Base-by-base conservation (phyloP, 768 basidiomycete species). In the Suillus subalutaceus region DNA sequence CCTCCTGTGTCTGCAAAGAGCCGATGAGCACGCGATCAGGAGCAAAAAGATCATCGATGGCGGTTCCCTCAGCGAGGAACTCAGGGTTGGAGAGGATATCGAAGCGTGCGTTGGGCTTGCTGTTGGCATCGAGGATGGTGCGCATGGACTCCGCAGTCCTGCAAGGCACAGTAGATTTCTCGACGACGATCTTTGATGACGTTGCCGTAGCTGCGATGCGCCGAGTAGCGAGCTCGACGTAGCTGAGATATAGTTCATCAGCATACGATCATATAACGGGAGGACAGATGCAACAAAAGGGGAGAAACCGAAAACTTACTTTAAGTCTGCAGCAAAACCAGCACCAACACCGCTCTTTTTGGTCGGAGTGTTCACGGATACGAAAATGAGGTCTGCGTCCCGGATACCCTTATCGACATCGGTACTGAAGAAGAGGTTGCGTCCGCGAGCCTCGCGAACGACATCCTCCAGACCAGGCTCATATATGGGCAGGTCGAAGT, bases 41-140 rank as follows among this genome's bases (percentile, higher is more conserved):
- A 20, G 74, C 78, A 78, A 93, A 87, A 37, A 99, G 88, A 78
- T 99, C 97, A 58, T 65, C 72, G 74, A 99, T 96, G 63, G 97
- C 97, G 43, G 97, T 98, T 69, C 97, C 97, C 80, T 99, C 97
- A 8, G 97, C 97, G 57, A 99, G 85, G 84, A 99, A 99, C 78
- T 99, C 97, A 65, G 97, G 97, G 83, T 99, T 99, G 74, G 97
- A 99, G 70, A 99, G 90, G 76, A 99, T 99, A 75, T 99, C 96
- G 74, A 99, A 99, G 66, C 88, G 88, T 80, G 91, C 90, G 72
- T 90, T 90, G 65, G 92, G 89, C 75, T 90, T 94, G 46, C 97
- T 97, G 85, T 99, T 99, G 71, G 97, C 96, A 79, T 99, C 96
- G 63, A 99, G 90, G 79, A 99, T 98, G 63, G 94, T 97, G 73